Evolutionary conservation across 768 basidiomycete genomes (phyloP), one percentile per base, ranked within the genome.

Genomic region (Agaricus blazei): DNA sequence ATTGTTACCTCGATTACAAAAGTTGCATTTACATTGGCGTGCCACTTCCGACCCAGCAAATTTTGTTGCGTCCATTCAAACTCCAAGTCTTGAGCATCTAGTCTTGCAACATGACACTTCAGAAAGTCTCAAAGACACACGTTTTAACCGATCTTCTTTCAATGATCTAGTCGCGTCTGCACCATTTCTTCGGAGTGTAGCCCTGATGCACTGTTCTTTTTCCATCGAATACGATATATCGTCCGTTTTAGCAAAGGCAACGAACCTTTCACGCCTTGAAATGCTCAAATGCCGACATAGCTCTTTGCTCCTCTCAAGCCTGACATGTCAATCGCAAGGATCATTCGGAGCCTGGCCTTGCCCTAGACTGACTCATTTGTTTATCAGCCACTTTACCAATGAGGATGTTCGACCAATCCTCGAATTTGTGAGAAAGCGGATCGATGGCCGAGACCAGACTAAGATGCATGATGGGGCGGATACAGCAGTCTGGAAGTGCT

Each of bases 1-100:
- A 14, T 51, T 54, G 3, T 51, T 66, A 7, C 63, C 63, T 1
- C 48, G 57, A 26, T 57, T 64, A 26, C 45, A 41, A 23, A 49
- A 31, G 1, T 52, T 66, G 40, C 37, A 52, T 11, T 41, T 64
- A 3, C 58, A 58, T 28, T 66, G 61, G 63, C 58, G 52, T 36
- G 60, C 51, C 42, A 51, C 60, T 4, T 60, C 56, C 24, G 58
- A 58, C 24, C 57, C 60, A 0, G 48, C 52, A 9, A 52, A 56
- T n/a, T 42, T 65, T 9, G 60, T 65, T 43, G 43, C 51, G 11
- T 56, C 57, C 26, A 42, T 65, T 36, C 59, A 54, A 15, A 58
- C 62, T 9, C 64, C 62, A 37, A 52, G 54, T 11, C 57, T 63
- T 19, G 54, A 42, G 14, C 23, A 57, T 19, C 60, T 65, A 2